Percentiles rank a stretch among this genome's conserved stretches.
These are phyloP conservation scores for Alternaria incomplexa DNA, from an alignment of 2,329 filamentous ascomycete genomes.

Conservation along the genomic window DNA sequence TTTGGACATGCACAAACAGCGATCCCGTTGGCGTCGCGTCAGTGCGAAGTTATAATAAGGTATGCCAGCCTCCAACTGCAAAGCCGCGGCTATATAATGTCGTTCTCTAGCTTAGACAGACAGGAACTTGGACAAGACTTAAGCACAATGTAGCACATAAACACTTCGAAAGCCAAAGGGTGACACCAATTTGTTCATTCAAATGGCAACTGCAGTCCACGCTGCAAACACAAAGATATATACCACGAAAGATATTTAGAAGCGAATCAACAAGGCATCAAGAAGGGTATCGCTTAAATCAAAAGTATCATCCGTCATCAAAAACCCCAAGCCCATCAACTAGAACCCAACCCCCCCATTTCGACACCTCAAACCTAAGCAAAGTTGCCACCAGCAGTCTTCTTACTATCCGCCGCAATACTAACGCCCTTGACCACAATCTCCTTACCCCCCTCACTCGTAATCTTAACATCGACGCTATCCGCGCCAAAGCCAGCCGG, in stretches of 20 bases:
- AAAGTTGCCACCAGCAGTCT: conserved; percentile 44
- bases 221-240: neutral
- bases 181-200: neutral
- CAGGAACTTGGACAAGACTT: neutral
- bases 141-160: neutral
- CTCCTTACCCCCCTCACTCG: conserved; percentile 58
- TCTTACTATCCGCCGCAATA: conserved; percentile 43
- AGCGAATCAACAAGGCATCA: neutral
- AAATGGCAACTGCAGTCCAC: neutral
- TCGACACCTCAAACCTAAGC: no score
- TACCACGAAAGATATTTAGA: neutral
- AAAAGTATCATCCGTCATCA: neutral
- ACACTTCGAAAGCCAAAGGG: accelerated
- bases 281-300: neutral
- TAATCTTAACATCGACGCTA: conserved; percentile 63
- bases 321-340: neutral
- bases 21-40: neutral
- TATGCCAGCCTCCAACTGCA: neutral
- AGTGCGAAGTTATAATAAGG: accelerated
- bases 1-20: neutral
- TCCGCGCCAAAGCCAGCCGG: conserved; percentile 61
- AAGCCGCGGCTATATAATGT: neutral
- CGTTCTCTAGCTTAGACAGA: neutral
- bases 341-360: no score
- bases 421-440: conserved; percentile 61